Conservation (phyloP, 768 basidiomycete genomes). For the Leccinellum albellum region DNA sequence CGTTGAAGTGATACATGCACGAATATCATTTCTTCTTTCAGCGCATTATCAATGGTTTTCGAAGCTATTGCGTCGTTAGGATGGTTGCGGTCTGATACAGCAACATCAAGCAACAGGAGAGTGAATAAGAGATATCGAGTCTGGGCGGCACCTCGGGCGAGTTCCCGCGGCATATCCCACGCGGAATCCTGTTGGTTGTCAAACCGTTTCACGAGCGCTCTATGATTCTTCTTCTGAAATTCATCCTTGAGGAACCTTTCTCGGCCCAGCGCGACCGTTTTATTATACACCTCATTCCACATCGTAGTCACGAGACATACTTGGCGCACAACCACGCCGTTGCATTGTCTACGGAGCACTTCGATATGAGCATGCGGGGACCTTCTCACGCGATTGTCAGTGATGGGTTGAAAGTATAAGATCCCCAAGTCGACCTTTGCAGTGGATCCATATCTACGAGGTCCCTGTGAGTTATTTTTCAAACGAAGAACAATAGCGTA, state of each 20-base stretch:
- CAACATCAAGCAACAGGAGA: not conserved
- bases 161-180: not conserved
- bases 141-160: not conserved
- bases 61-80: too few relatives aligned
- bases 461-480: not conserved
- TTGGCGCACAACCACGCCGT: not conserved
- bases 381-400: not conserved
- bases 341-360: slow-evolving; percentile 1
- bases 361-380: not conserved
- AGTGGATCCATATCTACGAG: not conserved
- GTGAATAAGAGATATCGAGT: too few relatives aligned
- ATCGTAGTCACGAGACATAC: slow-evolving; percentile 9
- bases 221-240: not conserved
- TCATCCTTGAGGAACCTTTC: not conserved
- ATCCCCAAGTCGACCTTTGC: not conserved
- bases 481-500: not conserved
- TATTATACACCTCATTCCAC: slow-evolving; percentile 5
- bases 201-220: not conserved
- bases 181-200: slow-evolving; percentile 1
- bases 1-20: not conserved
- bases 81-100: too few relatives aligned
- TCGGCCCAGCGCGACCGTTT: not conserved
- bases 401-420: slow-evolving; percentile 7
- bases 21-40: not conserved
- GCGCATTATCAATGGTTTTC: not conserved